Percentiles rank a stretch among this genome's conserved stretches.
These are phyloP conservation scores for Alternaria brassicae DNA, from an alignment of 2,329 filamentous ascomycete genomes.

Conservation along the genomic window DNA sequence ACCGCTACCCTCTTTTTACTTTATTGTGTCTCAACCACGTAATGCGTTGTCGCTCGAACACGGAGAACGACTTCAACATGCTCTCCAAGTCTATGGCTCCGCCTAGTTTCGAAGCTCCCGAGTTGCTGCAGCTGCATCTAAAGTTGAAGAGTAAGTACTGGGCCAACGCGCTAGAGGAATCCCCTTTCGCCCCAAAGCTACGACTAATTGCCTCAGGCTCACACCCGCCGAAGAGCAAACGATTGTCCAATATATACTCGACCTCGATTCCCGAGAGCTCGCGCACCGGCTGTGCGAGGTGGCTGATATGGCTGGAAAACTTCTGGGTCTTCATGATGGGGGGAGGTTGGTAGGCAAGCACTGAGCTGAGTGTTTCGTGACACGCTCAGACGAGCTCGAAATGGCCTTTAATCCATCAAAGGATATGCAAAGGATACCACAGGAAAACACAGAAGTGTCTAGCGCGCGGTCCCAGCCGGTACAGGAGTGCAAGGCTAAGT, in stretches of 20 bases:
- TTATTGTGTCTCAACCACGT: too few relatives aligned
- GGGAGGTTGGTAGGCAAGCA: slow-evolving; percentile 18
- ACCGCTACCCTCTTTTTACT: too few relatives aligned
- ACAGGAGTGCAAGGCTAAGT: slow-evolving; percentile 2
- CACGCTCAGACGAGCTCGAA: slow-evolving; percentile 19
- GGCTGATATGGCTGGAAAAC: slow-evolving; percentile 29
- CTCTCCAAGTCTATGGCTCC: too few relatives aligned
- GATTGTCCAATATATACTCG: slow-evolving; percentile 23
- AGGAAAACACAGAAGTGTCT: slow-evolving; percentile 18
- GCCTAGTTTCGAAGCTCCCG: too few relatives aligned
- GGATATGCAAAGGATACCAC: slow-evolving; percentile 4
- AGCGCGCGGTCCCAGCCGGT: slow-evolving; percentile 21
- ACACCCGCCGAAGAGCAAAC: slow-evolving; percentile 16
- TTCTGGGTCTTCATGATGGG: slow-evolving; percentile 16
- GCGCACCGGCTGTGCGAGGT: slow-evolving; percentile 15
- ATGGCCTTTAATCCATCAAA: slow-evolving; percentile 24
- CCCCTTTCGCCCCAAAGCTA: too few relatives aligned
- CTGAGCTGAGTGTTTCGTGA: slow-evolving; percentile 21
- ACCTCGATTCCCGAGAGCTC: slow-evolving; percentile 23
- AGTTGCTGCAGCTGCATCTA: too few relatives aligned
- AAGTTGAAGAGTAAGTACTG: too few relatives aligned
- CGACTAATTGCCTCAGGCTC: background rate
- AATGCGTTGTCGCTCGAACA: too few relatives aligned
- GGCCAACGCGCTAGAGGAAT: too few relatives aligned
- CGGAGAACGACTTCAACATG: too few relatives aligned